These are phyloP conservation scores for Aspergillus ruber DNA, from an alignment of 2,329 filamentous ascomycete genomes.

Conservation along the genomic window DNA sequence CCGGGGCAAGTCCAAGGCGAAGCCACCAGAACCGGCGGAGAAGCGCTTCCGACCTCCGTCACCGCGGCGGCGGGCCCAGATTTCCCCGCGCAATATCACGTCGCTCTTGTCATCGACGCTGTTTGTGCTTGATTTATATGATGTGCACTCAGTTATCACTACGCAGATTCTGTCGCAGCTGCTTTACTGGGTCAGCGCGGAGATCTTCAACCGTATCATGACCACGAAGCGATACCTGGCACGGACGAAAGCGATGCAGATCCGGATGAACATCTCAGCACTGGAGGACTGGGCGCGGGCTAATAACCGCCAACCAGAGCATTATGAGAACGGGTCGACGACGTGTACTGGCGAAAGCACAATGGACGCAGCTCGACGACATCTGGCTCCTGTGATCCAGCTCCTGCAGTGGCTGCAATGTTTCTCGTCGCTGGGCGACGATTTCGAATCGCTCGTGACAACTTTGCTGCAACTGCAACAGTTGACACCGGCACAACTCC, in stretches of 20 bases:
- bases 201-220: slow-evolving; percentile 97
- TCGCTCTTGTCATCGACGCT: slow-evolving; percentile 91
- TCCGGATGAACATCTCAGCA: slow-evolving; percentile 95
- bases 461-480: slow-evolving; percentile 84
- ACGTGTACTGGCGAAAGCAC: slow-evolving; percentile 79
- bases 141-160: slow-evolving; percentile 94
- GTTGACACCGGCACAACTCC: slow-evolving; percentile 77
- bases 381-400: slow-evolving; percentile 86
- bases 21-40: slow-evolving; percentile 75
- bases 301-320: slow-evolving; percentile 91
- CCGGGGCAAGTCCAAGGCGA: slow-evolving; percentile 81
- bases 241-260: slow-evolving; percentile 97
- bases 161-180: slow-evolving; percentile 87
- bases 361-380: slow-evolving; percentile 72
- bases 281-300: slow-evolving; percentile 92
- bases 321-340: slow-evolving; percentile 89
- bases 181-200: slow-evolving; percentile 91
- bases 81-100: slow-evolving; percentile 89
- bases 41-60: slow-evolving; percentile 89
- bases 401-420: slow-evolving; percentile 96
- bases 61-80: slow-evolving; percentile 84
- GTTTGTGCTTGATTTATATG: slow-evolving; percentile 97
- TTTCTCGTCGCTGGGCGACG: slow-evolving; percentile 88
- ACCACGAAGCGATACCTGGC: slow-evolving; percentile 90
- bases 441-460: slow-evolving; percentile 78